A percentile compares a stretch with the other conserved stretches of the same genome.
phyloP scores from a whole-genome alignment of 108 stramenopile species.

The Nitzschia sp. region DNA sequence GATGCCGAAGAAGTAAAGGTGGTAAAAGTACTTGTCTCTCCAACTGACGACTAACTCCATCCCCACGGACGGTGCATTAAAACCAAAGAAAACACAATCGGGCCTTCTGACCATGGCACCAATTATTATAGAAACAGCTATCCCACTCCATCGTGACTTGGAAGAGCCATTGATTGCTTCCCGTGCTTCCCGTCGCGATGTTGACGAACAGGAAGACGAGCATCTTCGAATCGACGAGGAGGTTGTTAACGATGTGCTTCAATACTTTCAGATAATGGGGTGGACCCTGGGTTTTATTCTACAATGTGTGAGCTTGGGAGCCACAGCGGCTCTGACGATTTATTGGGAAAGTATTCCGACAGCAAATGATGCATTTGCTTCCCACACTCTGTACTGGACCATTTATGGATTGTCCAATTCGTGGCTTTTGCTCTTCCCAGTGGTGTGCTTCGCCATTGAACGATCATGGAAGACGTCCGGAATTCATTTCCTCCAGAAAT shows the following conservation, averaged over 20 bases:
- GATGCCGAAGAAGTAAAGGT: no score
- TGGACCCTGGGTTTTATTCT: constrained; percentile 2
- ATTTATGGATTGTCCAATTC: neutral
- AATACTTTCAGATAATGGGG: neutral
- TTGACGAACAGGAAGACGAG: neutral
- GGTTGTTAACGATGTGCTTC: neutral
- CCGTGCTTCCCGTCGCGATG: neutral
- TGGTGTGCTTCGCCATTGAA: neutral
- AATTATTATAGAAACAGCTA: neutral
- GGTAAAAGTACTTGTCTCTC: no score
- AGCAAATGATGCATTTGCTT: neutral
- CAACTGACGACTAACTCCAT: no score
- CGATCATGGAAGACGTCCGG: neutral
- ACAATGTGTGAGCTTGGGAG: constrained; percentile 15
- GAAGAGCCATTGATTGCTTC: constrained; percentile 7
- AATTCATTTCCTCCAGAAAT: neutral
- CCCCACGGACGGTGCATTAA: no score
- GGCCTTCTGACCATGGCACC: no score
- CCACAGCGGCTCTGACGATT: neutral
- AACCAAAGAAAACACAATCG: neutral
- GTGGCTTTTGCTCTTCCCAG: constrained; percentile 15
- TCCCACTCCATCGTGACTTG: neutral
- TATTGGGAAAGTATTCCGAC: neutral
- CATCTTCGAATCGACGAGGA: neutral
- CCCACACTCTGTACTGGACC: neutral